Conservation (phyloP, 2,329 filamentous ascomycete genomes). For the Paraphaeosphaeria sporulosa region DNA sequence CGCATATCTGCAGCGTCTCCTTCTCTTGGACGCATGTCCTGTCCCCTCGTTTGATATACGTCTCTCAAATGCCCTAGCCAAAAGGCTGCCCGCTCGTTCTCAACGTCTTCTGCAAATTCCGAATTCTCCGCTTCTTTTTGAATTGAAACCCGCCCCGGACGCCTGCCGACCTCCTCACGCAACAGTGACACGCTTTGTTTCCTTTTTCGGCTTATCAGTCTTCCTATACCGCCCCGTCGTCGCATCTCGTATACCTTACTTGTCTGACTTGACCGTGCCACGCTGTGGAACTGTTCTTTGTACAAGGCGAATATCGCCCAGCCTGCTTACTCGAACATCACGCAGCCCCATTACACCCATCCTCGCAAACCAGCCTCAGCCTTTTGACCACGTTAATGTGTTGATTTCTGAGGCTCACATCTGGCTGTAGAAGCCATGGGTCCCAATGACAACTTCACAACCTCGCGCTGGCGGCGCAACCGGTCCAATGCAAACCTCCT, state of each 20-base stretch:
- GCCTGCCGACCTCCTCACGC: slow-evolving; percentile 1
- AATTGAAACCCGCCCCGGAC: background rate
- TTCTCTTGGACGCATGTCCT: slow-evolving; percentile 38
- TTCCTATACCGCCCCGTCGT: slow-evolving; percentile 13
- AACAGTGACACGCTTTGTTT: slow-evolving; percentile 11
- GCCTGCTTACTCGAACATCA: slow-evolving; percentile 12
- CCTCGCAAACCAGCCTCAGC: background rate
- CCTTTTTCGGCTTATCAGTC: background rate
- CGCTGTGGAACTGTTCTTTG: slow-evolving; percentile 14
- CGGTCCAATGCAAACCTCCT: slow-evolving; percentile 42
- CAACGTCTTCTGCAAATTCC: slow-evolving; percentile 19
- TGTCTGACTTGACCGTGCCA: slow-evolving; percentile 21
- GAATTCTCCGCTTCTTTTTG: background rate
- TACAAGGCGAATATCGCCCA: slow-evolving; percentile 20
- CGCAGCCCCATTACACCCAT: slow-evolving; percentile 13
- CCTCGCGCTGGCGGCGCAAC: slow-evolving; percentile 48
- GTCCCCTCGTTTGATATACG: slow-evolving; percentile 47
- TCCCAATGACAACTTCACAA: slow-evolving; percentile 30
- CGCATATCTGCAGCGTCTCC: slow-evolving; percentile 35
- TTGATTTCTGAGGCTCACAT: slow-evolving; percentile 6
- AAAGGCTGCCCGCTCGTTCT: slow-evolving; percentile 38
- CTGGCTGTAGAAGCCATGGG: slow-evolving; percentile 32
- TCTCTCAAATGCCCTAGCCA: slow-evolving; percentile 35
- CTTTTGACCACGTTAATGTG: slow-evolving; percentile 9
- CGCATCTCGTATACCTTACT: slow-evolving; percentile 3